Percentiles rank a stretch among this genome's conserved stretches.
Conservation (phyloP, 352 stramenopile genomes). For the Phytopythium boreale region DNA sequence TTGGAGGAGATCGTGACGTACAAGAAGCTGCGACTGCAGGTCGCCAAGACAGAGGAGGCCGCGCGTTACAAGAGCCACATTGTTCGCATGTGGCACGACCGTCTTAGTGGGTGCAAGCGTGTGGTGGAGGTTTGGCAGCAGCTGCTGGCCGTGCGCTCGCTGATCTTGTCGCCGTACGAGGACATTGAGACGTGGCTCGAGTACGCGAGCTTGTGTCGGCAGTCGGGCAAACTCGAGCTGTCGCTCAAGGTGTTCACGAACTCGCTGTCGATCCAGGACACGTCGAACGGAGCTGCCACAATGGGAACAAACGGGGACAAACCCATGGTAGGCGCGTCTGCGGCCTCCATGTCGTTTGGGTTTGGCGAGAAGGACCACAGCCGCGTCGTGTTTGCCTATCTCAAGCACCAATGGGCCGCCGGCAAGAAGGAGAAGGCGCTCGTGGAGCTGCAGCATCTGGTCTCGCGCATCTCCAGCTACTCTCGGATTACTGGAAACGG, state of each 20-base stretch:
- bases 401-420: conserved; percentile 94
- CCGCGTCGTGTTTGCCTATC: conserved; percentile 92
- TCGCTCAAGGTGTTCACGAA: conserved; percentile 87
- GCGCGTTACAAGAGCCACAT: conserved; percentile 79
- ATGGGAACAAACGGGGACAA: conserved; percentile 29
- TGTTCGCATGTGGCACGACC: conserved; percentile 83
- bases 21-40: conserved; percentile 79
- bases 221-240: conserved; percentile 83
- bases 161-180: conserved; percentile 85
- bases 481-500: conserved; percentile 16
- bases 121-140: conserved; percentile 92
- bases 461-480: conserved; percentile 56
- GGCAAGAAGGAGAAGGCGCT: conserved; percentile 89
- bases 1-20: conserved; percentile 98
- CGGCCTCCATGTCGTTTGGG: conserved; percentile 65
- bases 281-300: conserved; percentile 10
- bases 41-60: conserved; percentile 69
- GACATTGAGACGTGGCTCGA: conserved; percentile 91
- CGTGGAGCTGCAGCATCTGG: conserved; percentile 79
- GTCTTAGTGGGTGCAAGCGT: conserved; percentile 85
- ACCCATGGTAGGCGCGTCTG: conserved; percentile 39
- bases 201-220: conserved; percentile 90
- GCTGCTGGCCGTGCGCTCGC: conserved; percentile 92
- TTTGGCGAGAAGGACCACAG: conserved; percentile 90
- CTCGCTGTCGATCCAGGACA: conserved; percentile 57